Evolutionary conservation across 345 rosid species (phyloP).

Genomic region (Eucalyptus cloeziana): DNA sequence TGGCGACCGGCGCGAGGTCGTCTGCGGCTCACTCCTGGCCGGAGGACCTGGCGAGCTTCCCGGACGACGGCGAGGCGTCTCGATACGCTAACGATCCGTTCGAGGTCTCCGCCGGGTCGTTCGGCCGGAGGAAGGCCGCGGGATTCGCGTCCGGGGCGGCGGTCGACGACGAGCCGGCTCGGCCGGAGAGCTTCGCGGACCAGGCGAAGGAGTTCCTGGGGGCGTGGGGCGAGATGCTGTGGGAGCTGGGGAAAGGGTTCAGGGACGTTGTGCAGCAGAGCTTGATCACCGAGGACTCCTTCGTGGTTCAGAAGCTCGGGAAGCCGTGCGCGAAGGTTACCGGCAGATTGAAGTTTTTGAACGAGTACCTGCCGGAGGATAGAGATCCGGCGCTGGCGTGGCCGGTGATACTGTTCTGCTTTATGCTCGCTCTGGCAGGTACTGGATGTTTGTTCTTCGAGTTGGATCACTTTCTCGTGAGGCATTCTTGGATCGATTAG

Average conservation of each 20-base stretch:
- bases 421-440: conserved; percentile 77
- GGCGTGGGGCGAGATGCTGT: conserved; percentile 90
- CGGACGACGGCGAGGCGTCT: conserved; percentile 31
- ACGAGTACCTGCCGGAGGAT: conserved; percentile 93
- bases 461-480: not conserved
- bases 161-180: not conserved
- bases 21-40: conserved; percentile 45
- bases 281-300: conserved; percentile 56
- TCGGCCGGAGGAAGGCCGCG: not conserved
- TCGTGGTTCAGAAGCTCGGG: conserved; percentile 56
- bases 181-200: conserved; percentile 52
- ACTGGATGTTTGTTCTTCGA: not conserved
- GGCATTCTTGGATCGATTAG: not conserved
- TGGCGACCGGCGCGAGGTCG: not conserved
- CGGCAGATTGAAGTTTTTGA: conserved; percentile 55
- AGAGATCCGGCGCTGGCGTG: conserved; percentile 84
- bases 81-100: conserved; percentile 28
- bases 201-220: conserved; percentile 58
- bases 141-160: not conserved
- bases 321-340: conserved; percentile 54
- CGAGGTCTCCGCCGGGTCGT: not conserved
- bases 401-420: conserved; percentile 69
- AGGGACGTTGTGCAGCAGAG: conserved; percentile 58
- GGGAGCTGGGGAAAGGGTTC: conserved; percentile 73
- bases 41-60: conserved; percentile 57